Percentiles rank a stretch among this genome's conserved stretches.
These are phyloP conservation scores for Candida pseudofarinosa DNA, from an alignment of 805 yeast species.

Conservation along the genomic window DNA sequence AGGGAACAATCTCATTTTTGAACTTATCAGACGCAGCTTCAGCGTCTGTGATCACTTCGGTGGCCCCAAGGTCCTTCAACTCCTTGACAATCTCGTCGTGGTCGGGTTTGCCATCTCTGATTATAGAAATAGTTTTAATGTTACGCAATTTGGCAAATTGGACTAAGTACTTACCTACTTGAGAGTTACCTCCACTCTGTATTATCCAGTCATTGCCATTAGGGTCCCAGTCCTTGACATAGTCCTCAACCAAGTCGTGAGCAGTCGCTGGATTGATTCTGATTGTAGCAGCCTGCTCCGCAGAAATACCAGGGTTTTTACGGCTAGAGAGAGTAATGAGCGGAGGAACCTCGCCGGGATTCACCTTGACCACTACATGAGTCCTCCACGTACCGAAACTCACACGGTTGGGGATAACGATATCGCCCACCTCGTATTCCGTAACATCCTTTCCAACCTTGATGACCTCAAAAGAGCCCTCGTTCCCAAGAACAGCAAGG, in stretches of 20 bases:
- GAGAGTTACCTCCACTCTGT: slow-evolving; percentile 32
- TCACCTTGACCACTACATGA: slow-evolving; percentile 46
- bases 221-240: slow-evolving; percentile 31
- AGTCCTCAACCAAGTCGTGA: slow-evolving; percentile 70
- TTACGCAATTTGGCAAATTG: slow-evolving; percentile 23
- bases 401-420: slow-evolving; percentile 71
- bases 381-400: slow-evolving; percentile 91
- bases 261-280: slow-evolving; percentile 90
- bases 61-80: slow-evolving; percentile 26
- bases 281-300: slow-evolving; percentile 74
- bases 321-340: slow-evolving; percentile 9
- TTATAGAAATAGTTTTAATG: slow-evolving; percentile 25
- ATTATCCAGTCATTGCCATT: slow-evolving; percentile 28
- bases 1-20: slow-evolving; percentile 12
- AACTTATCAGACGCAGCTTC: slow-evolving; percentile 18
- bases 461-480: slow-evolving; percentile 75
- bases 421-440: slow-evolving; percentile 60
- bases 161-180: slow-evolving; percentile 25
- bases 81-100: slow-evolving; percentile 14
- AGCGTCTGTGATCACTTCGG: slow-evolving; percentile 26
- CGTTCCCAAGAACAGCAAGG: slow-evolving; percentile 82
- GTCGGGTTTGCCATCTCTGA: slow-evolving; percentile 24
- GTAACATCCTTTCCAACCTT: slow-evolving; percentile 52
- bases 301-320: slow-evolving; percentile 21
- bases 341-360: slow-evolving; percentile 38